Evolutionary conservation across 805 yeast species (phyloP), one percentile per base, ranked within the genome.

Genomic region (Candida loeiensis): DNA sequence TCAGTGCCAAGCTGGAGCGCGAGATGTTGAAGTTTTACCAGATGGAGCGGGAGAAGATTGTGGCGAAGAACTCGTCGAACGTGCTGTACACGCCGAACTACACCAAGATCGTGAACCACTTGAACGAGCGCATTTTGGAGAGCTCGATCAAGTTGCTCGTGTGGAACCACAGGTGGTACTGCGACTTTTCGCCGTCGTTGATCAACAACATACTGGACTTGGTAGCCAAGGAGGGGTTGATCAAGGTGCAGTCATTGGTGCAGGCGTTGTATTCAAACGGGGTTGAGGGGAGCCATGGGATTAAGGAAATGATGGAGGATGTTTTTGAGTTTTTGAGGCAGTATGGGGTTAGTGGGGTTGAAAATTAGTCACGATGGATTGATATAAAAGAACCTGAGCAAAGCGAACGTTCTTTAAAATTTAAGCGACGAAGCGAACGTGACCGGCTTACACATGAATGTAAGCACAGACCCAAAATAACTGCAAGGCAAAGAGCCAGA

Each of bases 121-220:
- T 76, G 37, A 79, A 80, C 53, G 75, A 71, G 37, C 69, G 73
- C 46, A 77, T 87, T 9, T 68, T 90, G 44, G 88, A 83, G 42
- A 66, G 82, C 16, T 63, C 80, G 41, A 86, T 90, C 25, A 85
- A 84, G 53, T 66, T 93, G 39, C 66, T 83, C n/a, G 95, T 93
- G n/a, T 95, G 98, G 97, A 85, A 88, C 56, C 97, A 90, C 61
- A 78, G 99, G 56, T 93, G 99, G 99, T 95, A 91, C 64, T 77
- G 82, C 47, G 96, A 91, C 49, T 91, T 89, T 56, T 81, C 95
- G 6, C 85, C 95, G 15, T 68, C 69, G 35, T 66, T 88, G 35
- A 56, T 80, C n/a, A 57, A 64, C n/a, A 65, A 79, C 0, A 63
- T 89, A 44, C 65, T 76, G 15, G 75, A 72, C 39, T 67, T 88